phyloP scores from a whole-genome alignment of 2,329 filamentous ascomycete species.

The Colletotrichum gloeosporioides region DNA sequence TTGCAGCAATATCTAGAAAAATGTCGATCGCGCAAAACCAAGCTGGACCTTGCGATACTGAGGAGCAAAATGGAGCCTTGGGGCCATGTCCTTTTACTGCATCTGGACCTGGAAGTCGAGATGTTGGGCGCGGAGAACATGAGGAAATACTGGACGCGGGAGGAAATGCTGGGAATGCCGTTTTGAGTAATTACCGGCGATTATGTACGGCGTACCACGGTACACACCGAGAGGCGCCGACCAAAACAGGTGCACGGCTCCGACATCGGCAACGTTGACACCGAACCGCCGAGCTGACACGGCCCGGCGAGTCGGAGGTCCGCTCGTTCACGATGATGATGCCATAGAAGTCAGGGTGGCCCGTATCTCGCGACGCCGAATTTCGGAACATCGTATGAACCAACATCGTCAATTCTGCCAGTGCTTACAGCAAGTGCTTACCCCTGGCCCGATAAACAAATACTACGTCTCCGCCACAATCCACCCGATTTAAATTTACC shows the following conservation, averaged over 20 bases:
- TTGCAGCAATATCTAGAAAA: constrained; percentile 69
- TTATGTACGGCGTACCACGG: neutral
- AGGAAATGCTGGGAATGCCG: constrained; percentile 74
- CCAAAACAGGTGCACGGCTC: neutral
- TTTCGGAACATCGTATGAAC: neutral
- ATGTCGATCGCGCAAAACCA: constrained; percentile 67
- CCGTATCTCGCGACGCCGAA: neutral
- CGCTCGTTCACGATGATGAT: neutral
- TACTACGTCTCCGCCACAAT: neutral
- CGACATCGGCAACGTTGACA: neutral
- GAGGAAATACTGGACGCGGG: constrained; percentile 78
- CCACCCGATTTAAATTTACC: neutral
- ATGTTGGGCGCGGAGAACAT: constrained; percentile 85
- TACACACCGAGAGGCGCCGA: neutral
- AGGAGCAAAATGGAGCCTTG: constrained; percentile 77
- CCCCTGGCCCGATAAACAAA: neutral
- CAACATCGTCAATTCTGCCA: neutral
- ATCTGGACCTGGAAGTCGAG: constrained; percentile 84
- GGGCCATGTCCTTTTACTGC: constrained; percentile 78
- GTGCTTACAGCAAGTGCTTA: neutral
- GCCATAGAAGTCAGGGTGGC: neutral
- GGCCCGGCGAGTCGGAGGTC: neutral
- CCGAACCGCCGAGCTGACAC: constrained; percentile 2
- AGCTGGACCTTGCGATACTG: constrained; percentile 62
- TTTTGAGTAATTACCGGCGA: constrained; percentile 54